A percentile compares a stretch with the other conserved stretches of the same genome.
These are phyloP conservation scores for Zymoseptoria crescenta DNA, from an alignment of 2,329 filamentous ascomycete genomes.

Conservation along the genomic window DNA sequence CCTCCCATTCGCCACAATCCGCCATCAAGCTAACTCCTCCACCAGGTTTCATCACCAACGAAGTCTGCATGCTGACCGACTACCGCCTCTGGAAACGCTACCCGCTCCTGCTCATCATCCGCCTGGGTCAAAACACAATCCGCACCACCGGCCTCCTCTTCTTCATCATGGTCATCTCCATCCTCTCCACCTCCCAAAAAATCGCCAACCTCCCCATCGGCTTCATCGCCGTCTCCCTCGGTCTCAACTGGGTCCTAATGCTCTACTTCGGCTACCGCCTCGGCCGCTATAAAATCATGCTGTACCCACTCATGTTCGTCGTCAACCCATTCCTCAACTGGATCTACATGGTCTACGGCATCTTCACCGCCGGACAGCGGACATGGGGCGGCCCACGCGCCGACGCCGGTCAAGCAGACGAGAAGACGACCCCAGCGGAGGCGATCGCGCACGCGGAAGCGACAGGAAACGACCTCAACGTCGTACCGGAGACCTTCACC, in stretches of 20 bases:
- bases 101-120: constrained; percentile 73
- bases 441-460: constrained; percentile 75
- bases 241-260: constrained; percentile 92
- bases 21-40: background rate
- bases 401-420: constrained; percentile 75
- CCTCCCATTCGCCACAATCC: background rate
- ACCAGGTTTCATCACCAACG: constrained; percentile 85
- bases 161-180: constrained; percentile 82
- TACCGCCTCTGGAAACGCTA: constrained; percentile 86
- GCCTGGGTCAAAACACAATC: constrained; percentile 95
- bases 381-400: constrained; percentile 94
- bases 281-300: constrained; percentile 82
- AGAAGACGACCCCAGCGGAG: constrained; percentile 66
- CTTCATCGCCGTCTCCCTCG: constrained; percentile 86
- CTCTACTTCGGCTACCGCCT: constrained; percentile 87
- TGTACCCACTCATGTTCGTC: constrained; percentile 93
- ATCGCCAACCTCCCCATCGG: constrained; percentile 76
- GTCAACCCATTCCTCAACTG: constrained; percentile 97
- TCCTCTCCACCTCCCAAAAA: constrained; percentile 75
- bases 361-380: constrained; percentile 86
- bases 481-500: constrained; percentile 75
- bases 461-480: constrained; percentile 78
- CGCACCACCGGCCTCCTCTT: constrained; percentile 88
- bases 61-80: constrained; percentile 96
- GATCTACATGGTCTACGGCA: constrained; percentile 96